Evolutionary conservation across 75 land plant genomes (phyloP).

Genomic region (Pseudotsuga menziesii): DNA sequence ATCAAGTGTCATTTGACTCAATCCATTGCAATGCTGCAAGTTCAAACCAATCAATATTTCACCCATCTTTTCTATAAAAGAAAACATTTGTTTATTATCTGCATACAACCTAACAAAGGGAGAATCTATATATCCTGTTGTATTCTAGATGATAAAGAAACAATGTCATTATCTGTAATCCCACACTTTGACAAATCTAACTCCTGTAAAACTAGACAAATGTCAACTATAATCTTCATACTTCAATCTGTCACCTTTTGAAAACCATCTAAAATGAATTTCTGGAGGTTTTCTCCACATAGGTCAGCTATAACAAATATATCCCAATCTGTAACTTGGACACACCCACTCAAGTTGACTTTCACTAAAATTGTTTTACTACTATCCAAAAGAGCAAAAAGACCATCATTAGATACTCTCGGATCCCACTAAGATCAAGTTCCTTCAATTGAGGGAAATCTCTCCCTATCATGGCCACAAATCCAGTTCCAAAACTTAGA

Average conservation of each 20-base stretch:
- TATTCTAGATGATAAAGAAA: conserved; percentile 13
- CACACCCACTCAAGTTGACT: conserved; percentile 40
- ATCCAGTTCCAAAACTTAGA: conserved; percentile 18
- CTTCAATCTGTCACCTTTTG: conserved; percentile 23
- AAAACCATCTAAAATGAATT: conserved; percentile 37
- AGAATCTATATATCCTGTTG: conserved; percentile 26
- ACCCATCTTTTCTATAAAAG: conserved; percentile 23
- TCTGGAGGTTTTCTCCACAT: conserved; percentile 23
- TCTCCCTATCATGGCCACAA: conserved; percentile 21
- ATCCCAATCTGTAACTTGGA: conserved; percentile 24
- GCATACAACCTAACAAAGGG: conserved; percentile 27
- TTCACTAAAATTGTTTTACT: conserved; percentile 17
- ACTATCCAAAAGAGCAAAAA: conserved; percentile 19
- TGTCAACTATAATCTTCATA: conserved; percentile 23
- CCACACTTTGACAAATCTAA: conserved; percentile 37
- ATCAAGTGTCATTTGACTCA: conserved; percentile 19
- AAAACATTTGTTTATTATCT: conserved; percentile 33
- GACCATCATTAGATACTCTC: conserved; percentile 26
- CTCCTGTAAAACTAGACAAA: conserved; percentile 29
- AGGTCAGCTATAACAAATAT: conserved; percentile 19
- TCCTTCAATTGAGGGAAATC: conserved; percentile 15
- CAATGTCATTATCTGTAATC: conserved; percentile 35
- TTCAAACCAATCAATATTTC: conserved; percentile 35
- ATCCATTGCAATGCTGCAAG: conserved; percentile 31
- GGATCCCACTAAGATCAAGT: conserved; percentile 39